A percentile compares a stretch with the other conserved stretches of the same genome.
phyloP scores from a whole-genome alignment of 345 rosid genomes.

The Gynandropsis gynandra region DNA sequence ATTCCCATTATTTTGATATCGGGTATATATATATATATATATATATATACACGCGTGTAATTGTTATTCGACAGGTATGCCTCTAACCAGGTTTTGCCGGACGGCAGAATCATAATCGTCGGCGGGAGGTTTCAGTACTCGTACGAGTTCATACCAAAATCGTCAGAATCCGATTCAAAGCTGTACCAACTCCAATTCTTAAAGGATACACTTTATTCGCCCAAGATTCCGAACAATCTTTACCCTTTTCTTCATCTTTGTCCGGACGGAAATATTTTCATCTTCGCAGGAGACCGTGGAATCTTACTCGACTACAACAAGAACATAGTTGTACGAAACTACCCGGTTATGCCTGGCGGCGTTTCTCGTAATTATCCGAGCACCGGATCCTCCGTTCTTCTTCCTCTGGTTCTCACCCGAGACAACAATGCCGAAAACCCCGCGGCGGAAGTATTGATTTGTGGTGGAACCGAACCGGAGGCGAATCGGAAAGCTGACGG shows the following conservation, averaged over 20 bases:
- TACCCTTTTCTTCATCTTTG: slow-evolving; percentile 49
- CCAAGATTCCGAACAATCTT: slow-evolving; percentile 27
- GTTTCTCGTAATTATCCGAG: slow-evolving; percentile 47
- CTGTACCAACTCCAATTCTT: slow-evolving; percentile 21
- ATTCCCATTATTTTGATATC: no score
- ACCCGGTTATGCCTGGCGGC: slow-evolving; percentile 43
- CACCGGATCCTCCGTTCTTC: slow-evolving; percentile 47
- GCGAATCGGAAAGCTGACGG: slow-evolving; percentile 15
- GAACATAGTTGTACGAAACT: slow-evolving; percentile 26
- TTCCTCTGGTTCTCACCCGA: slow-evolving; percentile 19
- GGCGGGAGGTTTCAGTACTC: slow-evolving; percentile 31
- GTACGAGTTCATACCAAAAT: slow-evolving; percentile 30
- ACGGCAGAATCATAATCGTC: slow-evolving; percentile 28
- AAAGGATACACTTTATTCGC: slow-evolving; percentile 18
- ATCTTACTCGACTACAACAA: slow-evolving; percentile 34
- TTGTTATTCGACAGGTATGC: slow-evolving; percentile 4
- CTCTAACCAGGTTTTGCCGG: slow-evolving; percentile 30
- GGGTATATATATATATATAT: no score
- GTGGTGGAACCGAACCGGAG: slow-evolving; percentile 32
- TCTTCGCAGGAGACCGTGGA: slow-evolving; percentile 44
- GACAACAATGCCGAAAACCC: slow-evolving; percentile 14
- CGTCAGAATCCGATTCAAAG: slow-evolving; percentile 19
- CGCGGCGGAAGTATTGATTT: slow-evolving; percentile 28
- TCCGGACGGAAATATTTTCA: slow-evolving; percentile 39
- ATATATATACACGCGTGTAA: no score